Base-by-base conservation (phyloP, 495 filamentous ascomycete species). In the Neurospora cerealis region DNA sequence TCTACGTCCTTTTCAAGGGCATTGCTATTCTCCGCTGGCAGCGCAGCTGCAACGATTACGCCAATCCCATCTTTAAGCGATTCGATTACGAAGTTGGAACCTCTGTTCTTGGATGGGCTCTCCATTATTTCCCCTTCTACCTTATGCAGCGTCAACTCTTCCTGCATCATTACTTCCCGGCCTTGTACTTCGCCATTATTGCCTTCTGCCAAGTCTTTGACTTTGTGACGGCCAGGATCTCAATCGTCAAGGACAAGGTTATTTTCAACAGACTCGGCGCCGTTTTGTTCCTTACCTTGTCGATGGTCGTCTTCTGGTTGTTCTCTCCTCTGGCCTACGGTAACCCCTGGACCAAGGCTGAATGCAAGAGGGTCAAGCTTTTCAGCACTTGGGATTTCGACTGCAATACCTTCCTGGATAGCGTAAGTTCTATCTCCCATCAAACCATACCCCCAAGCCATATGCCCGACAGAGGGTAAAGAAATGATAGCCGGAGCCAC, bases 101-200 rank as follows among this genome's bases (percentile, higher is more conserved):
- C 11, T 92, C 89, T 39, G 93, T 98, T 15, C 88, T 99, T 32
- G 96, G 93, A 60, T 97, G 94, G 94, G 91, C 91, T 24, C 93
- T 97, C 83, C 94, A 97, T 78, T 97, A 97, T 83, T 96, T 97
- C 86, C 94, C 94, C n/a, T 97, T 97, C 84, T 97, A 87, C 81
- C 89, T 97, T 32, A 97, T 97, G 95, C 90, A 94, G 79, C 92
- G 94, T 71, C 94, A 97, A 82, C 89, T 97, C 24, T 97, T 97
- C 87, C 85, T 97, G 66, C 94, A 97, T 80, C 94, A 97, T 83
- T 97, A 97, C 79, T 93, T 97, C 80, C 82, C 82, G 0, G 96
- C 96, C 3, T 89, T 99, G 17, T 97, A 97, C 83, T 98, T 98
- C 79, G 94, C 93, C 73, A 90, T 99, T 77, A 90, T 98, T 69